Evolutionary conservation across 768 basidiomycete genomes (phyloP).

Genomic region (Sarcomyxa edulis): DNA sequence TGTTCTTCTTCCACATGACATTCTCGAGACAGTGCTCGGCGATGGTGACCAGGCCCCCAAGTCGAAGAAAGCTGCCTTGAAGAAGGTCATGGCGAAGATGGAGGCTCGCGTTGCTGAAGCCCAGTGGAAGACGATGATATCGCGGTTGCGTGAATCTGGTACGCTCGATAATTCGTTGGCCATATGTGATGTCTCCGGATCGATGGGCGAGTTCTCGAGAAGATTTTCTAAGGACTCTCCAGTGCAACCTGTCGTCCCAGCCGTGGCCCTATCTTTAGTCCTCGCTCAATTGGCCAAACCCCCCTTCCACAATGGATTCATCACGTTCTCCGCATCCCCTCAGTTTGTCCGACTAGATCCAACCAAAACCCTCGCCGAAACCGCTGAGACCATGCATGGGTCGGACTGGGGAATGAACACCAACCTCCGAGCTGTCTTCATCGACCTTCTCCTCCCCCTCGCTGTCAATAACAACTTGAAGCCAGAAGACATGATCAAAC

Average conservation of each 20-base stretch:
- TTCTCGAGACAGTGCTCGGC: conserved; percentile 29
- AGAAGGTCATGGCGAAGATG: conserved; percentile 24
- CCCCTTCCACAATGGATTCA: conserved; percentile 62
- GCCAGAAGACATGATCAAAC: conserved; percentile 70
- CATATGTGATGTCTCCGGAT: conserved; percentile 70
- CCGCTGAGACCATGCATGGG: conserved; percentile 27
- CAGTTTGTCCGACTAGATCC: conserved; percentile 46
- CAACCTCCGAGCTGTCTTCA: conserved; percentile 56
- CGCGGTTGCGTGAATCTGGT: conserved; percentile 46
- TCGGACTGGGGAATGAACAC: conserved; percentile 55
- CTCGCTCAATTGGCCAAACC: conserved; percentile 56
- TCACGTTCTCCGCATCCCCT: conserved; percentile 59
- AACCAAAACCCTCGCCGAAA: conserved; percentile 27
- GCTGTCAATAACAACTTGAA: conserved; percentile 51
- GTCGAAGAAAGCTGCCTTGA: conserved; percentile 16
- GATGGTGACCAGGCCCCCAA: too few species aligned
- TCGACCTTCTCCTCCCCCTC: conserved; percentile 55
- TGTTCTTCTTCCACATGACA: conserved; percentile 59
- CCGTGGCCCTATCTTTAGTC: conserved; percentile 61
- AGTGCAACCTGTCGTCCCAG: conserved; percentile 49
- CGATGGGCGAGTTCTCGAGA: conserved; percentile 43
- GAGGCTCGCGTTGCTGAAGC: conserved; percentile 46
- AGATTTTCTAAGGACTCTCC: not conserved
- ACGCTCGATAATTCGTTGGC: conserved; percentile 59
- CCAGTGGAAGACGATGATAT: conserved; percentile 63